Percentiles rank a stretch among this genome's conserved stretches.
phyloP scores from a whole-genome alignment of 768 basidiomycete genomes.

The Macrolepiota fuliginosa region DNA sequence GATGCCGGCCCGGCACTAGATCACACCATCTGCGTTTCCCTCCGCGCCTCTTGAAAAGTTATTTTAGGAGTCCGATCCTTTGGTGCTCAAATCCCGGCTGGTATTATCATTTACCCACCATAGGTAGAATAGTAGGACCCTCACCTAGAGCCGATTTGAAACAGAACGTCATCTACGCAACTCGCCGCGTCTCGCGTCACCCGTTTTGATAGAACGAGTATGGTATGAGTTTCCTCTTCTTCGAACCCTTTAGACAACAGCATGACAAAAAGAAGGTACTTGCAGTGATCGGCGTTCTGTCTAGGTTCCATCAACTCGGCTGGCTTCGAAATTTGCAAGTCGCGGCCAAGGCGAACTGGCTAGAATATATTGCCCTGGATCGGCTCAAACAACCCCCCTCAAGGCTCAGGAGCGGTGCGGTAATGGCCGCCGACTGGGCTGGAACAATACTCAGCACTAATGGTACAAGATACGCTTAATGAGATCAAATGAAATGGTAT shows the following conservation, averaged over 20 bases:
- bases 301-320: not conserved
- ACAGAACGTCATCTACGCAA: too few relatives aligned
- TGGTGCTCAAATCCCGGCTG: not conserved
- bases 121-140: not conserved
- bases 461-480: constrained; percentile 1
- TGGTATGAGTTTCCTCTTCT: not conserved
- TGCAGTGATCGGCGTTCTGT: constrained; percentile 8
- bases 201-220: not conserved
- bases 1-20: not conserved
- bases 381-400: not conserved
- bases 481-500: constrained; percentile 7
- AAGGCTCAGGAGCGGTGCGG: not conserved
- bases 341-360: not conserved
- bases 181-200: not conserved
- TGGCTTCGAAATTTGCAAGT: not conserved
- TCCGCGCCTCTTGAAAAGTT: not conserved
- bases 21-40: not conserved
- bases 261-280: not conserved
- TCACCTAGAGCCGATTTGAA: not conserved
- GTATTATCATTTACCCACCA: not conserved
- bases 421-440: not conserved
- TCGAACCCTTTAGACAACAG: not conserved
- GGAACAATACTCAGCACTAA: not conserved
- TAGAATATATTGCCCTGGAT: not conserved
- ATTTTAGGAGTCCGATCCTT: not conserved